Percentiles rank a stretch among this genome's conserved stretches.
Evolutionary conservation across 768 basidiomycete species (phyloP).

Genomic region (Mycena metata): DNA sequence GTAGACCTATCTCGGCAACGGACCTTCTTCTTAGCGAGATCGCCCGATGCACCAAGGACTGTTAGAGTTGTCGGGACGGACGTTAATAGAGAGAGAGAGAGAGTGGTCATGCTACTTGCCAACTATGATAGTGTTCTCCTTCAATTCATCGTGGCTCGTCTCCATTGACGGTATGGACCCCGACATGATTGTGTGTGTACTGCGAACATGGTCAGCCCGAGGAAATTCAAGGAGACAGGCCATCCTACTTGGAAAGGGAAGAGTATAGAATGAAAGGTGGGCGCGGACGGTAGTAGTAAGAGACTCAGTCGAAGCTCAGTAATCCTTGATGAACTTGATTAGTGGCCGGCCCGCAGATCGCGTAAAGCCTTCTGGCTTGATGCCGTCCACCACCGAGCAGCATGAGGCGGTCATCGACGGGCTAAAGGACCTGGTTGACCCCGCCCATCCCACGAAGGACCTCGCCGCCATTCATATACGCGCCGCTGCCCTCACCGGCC

Average conservation of each 20-base stretch:
- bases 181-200: slow-evolving; percentile 51
- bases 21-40: slow-evolving; percentile 99
- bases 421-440: slow-evolving; percentile 74
- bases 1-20: slow-evolving; percentile 4
- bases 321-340: no score
- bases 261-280: no score
- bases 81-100: slow-evolving; percentile 34
- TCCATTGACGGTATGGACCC: slow-evolving; percentile 95
- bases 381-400: slow-evolving; percentile 35
- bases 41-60: slow-evolving; percentile 97
- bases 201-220: no score
- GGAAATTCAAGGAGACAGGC: no score
- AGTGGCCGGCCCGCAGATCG: no score
- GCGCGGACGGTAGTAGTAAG: no score
- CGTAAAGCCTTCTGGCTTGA: no score
- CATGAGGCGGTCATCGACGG: slow-evolving; percentile 69
- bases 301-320: no score
- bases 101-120: slow-evolving; percentile 62
- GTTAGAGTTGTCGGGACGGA: slow-evolving; percentile 33
- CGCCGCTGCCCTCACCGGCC: slow-evolving; percentile 82
- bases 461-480: slow-evolving; percentile 69
- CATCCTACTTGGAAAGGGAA: no score
- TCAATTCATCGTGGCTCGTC: slow-evolving; percentile 76
- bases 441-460: slow-evolving; percentile 58
- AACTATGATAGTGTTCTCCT: slow-evolving; percentile 90